Evolutionary conservation across 768 basidiomycete genomes (phyloP).

Genomic region (Termitomyces titanicus): DNA sequence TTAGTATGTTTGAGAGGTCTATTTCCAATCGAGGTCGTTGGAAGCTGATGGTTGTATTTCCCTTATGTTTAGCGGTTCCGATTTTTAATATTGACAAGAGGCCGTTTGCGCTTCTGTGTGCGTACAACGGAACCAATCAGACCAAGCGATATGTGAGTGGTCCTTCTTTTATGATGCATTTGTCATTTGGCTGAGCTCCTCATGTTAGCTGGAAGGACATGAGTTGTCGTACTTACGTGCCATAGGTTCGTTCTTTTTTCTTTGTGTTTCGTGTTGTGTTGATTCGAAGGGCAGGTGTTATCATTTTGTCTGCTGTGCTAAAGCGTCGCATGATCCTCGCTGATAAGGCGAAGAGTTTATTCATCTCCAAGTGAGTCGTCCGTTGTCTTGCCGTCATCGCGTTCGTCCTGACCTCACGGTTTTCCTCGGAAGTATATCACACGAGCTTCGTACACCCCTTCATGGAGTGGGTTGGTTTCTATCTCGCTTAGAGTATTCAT

Average conservation of each 20-base stretch:
- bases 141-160: constrained; percentile 72
- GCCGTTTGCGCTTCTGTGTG: constrained; percentile 87
- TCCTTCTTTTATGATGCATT: background rate
- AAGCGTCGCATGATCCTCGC: constrained; percentile 92
- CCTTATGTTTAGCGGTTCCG: constrained; percentile 61
- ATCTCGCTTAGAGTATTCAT: background rate
- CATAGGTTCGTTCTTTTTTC: constrained; percentile 49
- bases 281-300: constrained; percentile 53
- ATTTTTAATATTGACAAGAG: constrained; percentile 92
- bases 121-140: constrained; percentile 83
- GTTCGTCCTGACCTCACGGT: background rate
- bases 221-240: constrained; percentile 90
- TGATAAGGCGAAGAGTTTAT: constrained; percentile 89
- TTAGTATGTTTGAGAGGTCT: constrained; percentile 56
- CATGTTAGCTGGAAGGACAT: constrained; percentile 79
- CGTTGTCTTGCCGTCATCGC: background rate
- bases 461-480: constrained; percentile 62
- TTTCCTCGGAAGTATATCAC: constrained; percentile 62
- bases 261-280: background rate
- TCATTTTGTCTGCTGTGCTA: constrained; percentile 88
- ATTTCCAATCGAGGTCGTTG: background rate
- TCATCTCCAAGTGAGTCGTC: constrained; percentile 78
- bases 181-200: background rate
- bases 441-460: constrained; percentile 86
- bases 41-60: constrained; percentile 4